phyloP scores from a whole-genome alignment of 176 grass and related monocot genomes.

The Hordeum marinum region DNA sequence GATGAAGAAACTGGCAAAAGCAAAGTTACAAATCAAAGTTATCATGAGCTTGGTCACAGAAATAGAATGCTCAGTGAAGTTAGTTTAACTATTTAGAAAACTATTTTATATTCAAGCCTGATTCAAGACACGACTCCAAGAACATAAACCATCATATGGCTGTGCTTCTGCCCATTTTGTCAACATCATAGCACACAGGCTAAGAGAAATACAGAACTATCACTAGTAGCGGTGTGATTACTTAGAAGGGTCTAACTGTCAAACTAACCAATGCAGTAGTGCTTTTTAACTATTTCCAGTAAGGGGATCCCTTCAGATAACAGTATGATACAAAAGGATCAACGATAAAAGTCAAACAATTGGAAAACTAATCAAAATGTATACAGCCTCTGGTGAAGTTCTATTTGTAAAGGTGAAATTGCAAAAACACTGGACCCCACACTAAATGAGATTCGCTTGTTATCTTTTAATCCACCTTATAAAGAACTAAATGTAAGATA shows the following conservation, averaged over 20 bases:
- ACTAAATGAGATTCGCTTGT: neutral
- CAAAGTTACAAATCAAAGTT: conserved; percentile 1
- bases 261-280: neutral
- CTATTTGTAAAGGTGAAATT: neutral
- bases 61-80: neutral
- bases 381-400: neutral
- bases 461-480: neutral
- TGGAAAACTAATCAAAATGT: neutral
- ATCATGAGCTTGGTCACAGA: neutral
- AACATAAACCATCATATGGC: neutral
- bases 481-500: neutral
- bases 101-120: neutral
- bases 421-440: neutral
- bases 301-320: neutral
- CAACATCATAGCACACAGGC: neutral
- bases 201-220: neutral
- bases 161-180: neutral
- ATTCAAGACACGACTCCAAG: neutral
- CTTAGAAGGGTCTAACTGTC: neutral
- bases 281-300: neutral
- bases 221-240: neutral
- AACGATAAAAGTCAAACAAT: neutral
- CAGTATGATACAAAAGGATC: neutral
- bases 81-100: conserved; percentile 5
- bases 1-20: conserved; percentile 3